phyloP scores from a whole-genome alignment of 345 rosid species.

The Eutrema yunnanense region DNA sequence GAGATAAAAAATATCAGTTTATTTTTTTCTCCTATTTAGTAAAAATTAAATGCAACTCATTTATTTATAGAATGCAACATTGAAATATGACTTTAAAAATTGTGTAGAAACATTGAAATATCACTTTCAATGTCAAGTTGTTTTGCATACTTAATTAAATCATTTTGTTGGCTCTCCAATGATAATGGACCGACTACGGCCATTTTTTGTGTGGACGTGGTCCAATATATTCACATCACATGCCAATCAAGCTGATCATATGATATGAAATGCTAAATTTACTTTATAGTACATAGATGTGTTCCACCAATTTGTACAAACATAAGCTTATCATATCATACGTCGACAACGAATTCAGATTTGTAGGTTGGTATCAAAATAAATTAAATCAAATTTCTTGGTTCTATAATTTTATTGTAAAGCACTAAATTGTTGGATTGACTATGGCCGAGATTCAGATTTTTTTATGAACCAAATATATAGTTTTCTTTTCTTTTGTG shows the following conservation, averaged over 20 bases:
- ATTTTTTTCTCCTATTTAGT: neutral
- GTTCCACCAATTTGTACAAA: neutral
- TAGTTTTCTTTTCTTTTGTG: neutral
- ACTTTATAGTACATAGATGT: neutral
- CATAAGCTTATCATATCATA: neutral
- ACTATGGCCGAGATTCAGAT: neutral
- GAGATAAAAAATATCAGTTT: neutral
- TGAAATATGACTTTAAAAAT: slow-evolving; percentile 14
- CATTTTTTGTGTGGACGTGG: slow-evolving; percentile 12
- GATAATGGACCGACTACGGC: neutral
- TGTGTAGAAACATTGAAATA: slow-evolving; percentile 1
- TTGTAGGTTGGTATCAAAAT: neutral
- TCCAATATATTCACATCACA: slow-evolving; percentile 23
- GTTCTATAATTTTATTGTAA: neutral
- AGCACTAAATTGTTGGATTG: no score
- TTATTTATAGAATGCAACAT: neutral
- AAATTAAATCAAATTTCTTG: neutral
- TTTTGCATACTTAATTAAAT: slow-evolving; percentile 12
- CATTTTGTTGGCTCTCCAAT: neutral
- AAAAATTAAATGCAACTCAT: neutral
- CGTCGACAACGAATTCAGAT: neutral
- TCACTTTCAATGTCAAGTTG: slow-evolving; percentile 20
- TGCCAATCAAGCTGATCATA: slow-evolving; percentile 11
- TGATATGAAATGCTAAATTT: slow-evolving; percentile 8
- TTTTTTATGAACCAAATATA: neutral